These are phyloP conservation scores for Prunus fruticosa DNA, from an alignment of 306 rosid species.

Conservation along the genomic window DNA sequence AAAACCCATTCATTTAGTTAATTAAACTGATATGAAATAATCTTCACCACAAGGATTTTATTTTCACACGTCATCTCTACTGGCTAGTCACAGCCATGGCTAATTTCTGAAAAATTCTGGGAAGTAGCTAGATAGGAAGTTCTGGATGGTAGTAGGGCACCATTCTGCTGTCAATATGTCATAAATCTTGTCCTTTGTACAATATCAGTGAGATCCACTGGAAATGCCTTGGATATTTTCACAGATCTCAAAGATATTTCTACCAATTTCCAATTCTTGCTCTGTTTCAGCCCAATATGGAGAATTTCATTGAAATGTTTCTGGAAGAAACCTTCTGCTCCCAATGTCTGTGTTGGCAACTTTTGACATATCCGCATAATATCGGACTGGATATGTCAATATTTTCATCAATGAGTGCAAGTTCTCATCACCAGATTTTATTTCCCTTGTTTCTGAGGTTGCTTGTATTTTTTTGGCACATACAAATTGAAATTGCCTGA, in stretches of 20 bases:
- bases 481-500: background rate
- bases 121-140: background rate
- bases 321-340: background rate
- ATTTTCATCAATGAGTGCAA: background rate
- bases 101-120: background rate
- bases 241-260: no score
- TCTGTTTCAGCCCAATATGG: background rate
- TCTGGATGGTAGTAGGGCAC: background rate
- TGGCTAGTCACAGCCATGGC: background rate
- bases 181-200: background rate
- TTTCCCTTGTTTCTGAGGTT: background rate
- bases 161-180: background rate
- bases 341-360: background rate
- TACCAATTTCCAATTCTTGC: background rate
- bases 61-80: background rate
- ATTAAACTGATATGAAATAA: background rate
- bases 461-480: background rate
- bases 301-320: background rate
- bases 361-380: background rate
- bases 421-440: background rate
- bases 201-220: background rate
- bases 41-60: background rate
- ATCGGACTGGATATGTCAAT: background rate
- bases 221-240: background rate
- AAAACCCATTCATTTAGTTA: background rate